Evolutionary conservation across 257 asterid species (phyloP).

Genomic region (Jacaranda copaia): DNA sequence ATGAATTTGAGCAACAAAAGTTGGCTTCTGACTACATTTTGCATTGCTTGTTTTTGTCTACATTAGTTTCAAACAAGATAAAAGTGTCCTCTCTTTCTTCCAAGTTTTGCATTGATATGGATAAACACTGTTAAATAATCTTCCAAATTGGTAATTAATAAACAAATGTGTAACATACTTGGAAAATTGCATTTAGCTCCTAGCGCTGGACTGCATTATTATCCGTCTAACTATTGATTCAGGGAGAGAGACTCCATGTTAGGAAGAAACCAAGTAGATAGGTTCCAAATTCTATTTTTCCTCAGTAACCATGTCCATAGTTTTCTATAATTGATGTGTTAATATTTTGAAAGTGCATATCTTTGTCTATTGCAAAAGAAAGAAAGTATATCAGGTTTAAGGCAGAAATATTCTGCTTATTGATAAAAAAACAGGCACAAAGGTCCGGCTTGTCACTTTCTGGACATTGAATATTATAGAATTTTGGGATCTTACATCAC

Average conservation of each 20-base stretch:
- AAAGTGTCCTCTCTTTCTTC: too few species aligned
- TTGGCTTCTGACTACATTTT: not conserved
- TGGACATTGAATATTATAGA: not conserved
- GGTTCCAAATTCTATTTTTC: slow-evolving; percentile 19
- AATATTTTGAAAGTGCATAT: slow-evolving; percentile 1
- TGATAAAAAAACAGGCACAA: not conserved
- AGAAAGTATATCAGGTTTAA: not conserved
- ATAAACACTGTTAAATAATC: not conserved
- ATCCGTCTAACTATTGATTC: not conserved
- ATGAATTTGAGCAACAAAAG: not conserved
- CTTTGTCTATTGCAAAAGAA: not conserved
- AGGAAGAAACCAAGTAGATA: slow-evolving; percentile 28
- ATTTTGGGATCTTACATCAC: not conserved
- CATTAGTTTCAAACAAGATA: too few species aligned
- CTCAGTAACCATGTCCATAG: not conserved
- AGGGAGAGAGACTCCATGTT: not conserved
- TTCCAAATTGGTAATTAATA: not conserved
- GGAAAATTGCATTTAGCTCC: not conserved
- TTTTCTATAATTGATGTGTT: not conserved
- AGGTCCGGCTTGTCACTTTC: slow-evolving; percentile 21
- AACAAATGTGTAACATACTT: not conserved
- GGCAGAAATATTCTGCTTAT: not conserved
- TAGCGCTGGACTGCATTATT: slow-evolving; percentile 20
- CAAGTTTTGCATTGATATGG: too few species aligned
- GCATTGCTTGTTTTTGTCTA: not conserved